Percentiles rank a stretch among this genome's conserved stretches.
Evolutionary conservation across 2,329 filamentous ascomycete genomes (phyloP).

Genomic region (Ceratocystis ficicola): DNA sequence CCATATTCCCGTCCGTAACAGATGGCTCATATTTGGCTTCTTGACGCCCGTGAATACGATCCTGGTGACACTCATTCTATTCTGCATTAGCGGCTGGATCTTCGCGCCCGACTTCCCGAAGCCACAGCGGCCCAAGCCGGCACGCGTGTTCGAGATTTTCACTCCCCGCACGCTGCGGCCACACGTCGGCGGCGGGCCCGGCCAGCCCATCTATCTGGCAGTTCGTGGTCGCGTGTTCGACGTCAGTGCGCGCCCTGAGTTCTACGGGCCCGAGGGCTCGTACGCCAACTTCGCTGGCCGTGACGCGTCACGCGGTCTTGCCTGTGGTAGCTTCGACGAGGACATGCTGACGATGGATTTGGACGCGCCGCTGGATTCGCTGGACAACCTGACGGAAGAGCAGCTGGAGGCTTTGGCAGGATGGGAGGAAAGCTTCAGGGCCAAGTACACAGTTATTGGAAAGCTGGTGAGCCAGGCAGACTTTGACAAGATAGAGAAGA

Average conservation of each 20-base stretch:
- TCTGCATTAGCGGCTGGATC: slow-evolving; percentile 34
- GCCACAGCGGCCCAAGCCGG: slow-evolving; percentile 37
- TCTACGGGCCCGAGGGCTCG: slow-evolving; percentile 89
- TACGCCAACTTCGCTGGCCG: slow-evolving; percentile 94
- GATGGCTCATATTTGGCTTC: slow-evolving; percentile 33
- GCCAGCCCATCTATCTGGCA: slow-evolving; percentile 72
- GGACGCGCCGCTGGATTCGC: slow-evolving; percentile 65
- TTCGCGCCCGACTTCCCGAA: slow-evolving; percentile 31
- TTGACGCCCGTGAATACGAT: slow-evolving; percentile 52
- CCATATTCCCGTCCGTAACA: neutral
- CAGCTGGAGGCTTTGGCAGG: slow-evolving; percentile 72
- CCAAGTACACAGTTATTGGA: slow-evolving; percentile 94
- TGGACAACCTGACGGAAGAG: slow-evolving; percentile 58
- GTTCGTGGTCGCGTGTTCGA: slow-evolving; percentile 88
- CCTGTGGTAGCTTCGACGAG: slow-evolving; percentile 84
- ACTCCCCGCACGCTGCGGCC: slow-evolving; percentile 71
- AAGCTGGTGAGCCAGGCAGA: slow-evolving; percentile 53
- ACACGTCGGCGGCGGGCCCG: slow-evolving; percentile 58
- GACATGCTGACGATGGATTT: slow-evolving; percentile 90
- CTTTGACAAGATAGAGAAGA: slow-evolving; percentile 25
- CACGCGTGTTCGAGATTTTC: slow-evolving; percentile 55
- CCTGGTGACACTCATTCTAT: slow-evolving; percentile 43
- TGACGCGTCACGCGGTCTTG: slow-evolving; percentile 78
- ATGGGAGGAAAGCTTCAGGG: slow-evolving; percentile 86
- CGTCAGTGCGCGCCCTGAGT: slow-evolving; percentile 73